These are phyloP conservation scores for Nannochloropsis oceanica DNA, from an alignment of 108 stramenopile genomes.

Conservation along the genomic window DNA sequence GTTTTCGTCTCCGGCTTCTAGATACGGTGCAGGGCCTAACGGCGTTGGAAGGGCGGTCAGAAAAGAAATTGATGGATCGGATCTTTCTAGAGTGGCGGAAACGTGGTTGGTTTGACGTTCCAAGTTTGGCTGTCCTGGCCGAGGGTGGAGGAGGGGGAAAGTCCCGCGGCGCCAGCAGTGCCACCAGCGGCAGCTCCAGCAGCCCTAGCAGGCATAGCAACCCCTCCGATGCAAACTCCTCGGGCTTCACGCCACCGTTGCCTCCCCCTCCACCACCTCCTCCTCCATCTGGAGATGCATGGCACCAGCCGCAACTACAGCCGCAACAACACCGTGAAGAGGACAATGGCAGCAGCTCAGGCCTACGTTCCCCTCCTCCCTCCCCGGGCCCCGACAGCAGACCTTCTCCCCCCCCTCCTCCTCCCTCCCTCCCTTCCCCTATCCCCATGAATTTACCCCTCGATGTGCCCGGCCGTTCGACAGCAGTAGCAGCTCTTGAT, in stretches of 20 bases:
- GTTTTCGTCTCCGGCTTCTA: background rate
- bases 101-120: background rate
- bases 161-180: background rate
- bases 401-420: background rate
- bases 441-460: background rate
- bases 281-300: too few relatives aligned
- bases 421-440: background rate
- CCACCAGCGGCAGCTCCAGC: background rate
- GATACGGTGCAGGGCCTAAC: background rate
- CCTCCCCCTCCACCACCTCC: too few relatives aligned
- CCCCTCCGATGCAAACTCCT: too few relatives aligned
- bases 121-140: background rate
- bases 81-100: background rate
- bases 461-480: too few relatives aligned
- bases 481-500: background rate
- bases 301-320: too few relatives aligned
- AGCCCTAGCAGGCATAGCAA: too few relatives aligned
- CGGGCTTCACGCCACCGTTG: too few relatives aligned
- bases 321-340: too few relatives aligned
- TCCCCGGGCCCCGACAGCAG: background rate
- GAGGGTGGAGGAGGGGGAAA: background rate
- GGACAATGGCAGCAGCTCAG: too few relatives aligned
- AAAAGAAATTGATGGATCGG: background rate
- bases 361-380: background rate
- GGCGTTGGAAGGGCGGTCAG: background rate